Evolutionary conservation across 225 moss, liverwort and hornwort genomes (phyloP), one percentile per base, ranked within the genome.

Genomic region (Lunularia cruciata): DNA sequence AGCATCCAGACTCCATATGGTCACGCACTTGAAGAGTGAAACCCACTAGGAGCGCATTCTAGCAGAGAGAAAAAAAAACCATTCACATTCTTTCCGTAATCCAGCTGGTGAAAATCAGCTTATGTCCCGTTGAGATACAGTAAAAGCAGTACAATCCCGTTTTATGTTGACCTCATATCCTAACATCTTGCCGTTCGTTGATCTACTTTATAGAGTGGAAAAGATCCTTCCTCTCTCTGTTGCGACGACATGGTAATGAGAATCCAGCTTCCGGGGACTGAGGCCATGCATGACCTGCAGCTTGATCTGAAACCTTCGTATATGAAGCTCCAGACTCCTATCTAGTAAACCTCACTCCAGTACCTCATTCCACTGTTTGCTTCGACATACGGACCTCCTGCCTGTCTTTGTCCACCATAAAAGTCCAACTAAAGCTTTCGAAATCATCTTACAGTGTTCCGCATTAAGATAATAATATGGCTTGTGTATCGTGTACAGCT

Each of bases 211-310:
- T 35, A 79, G 79, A 71, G 66, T 64, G 76, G 54, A 0, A 81
- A 77, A 54, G 59, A 76, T 37, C 73, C 76, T 0, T 76, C 76
- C 13, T 73, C 81, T 36, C 47, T 73, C 0, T 76, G 73, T 18
- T 81, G 81, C 47, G 81, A 81, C 56, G 72, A 76, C 46, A 73
- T 81, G 69, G 68, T 81, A 57, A 73, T 81, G 69, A 69, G 47
- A 67, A 65, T 81, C 19, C 37, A 70, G 26, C 18, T 81, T 52
- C 81, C 81, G 1, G 36, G 73, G 13, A 81, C 76, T 52, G 73
- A 81, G 66, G 40, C 70, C 19, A 76, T 70, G 76, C 49, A 32
- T 25, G 76, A 81, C 22, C 72, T 81, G 27, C 52, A 70, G 9
- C 34, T 81, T 42, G 81, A 81, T 34, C 65, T 81, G 0, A 52